phyloP scores from a whole-genome alignment of 169 alveolate species.

The Pseudocohnilembus persalinus region DNA sequence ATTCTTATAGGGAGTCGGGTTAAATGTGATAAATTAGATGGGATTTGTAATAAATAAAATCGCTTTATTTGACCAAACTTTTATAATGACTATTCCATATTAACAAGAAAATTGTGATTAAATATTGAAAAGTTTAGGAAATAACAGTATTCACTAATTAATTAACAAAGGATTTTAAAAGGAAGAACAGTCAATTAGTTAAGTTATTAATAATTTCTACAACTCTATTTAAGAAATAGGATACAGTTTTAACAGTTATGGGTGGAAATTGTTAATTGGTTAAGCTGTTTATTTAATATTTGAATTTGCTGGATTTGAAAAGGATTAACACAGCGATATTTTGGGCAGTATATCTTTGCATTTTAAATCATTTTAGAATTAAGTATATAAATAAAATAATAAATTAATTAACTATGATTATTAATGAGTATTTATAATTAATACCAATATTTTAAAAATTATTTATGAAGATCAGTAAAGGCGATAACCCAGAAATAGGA shows the following conservation, averaged over 20 bases:
- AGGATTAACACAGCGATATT: too few relatives aligned
- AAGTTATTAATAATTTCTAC: too few relatives aligned
- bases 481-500: background rate
- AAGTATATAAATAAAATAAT: background rate
- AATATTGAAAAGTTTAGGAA: constrained; percentile 7
- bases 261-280: background rate
- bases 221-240: too few relatives aligned
- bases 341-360: too few relatives aligned
- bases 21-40: background rate
- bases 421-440: background rate
- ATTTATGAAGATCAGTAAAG: background rate
- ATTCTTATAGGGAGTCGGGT: background rate
- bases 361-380: too few relatives aligned
- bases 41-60: constrained; percentile 3
- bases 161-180: constrained; percentile 4
- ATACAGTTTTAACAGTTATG: background rate
- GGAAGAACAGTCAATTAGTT: background rate
- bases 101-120: background rate
- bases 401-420: too few relatives aligned
- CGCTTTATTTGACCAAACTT: constrained; percentile 6
- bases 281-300: too few relatives aligned
- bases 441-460: too few relatives aligned
- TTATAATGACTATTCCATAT: constrained; percentile 1
- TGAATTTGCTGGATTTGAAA: too few relatives aligned
- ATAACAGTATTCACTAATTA: background rate